Conservation (phyloP, 2,329 filamentous ascomycete genomes). For the Thelonectria rubi region DNA sequence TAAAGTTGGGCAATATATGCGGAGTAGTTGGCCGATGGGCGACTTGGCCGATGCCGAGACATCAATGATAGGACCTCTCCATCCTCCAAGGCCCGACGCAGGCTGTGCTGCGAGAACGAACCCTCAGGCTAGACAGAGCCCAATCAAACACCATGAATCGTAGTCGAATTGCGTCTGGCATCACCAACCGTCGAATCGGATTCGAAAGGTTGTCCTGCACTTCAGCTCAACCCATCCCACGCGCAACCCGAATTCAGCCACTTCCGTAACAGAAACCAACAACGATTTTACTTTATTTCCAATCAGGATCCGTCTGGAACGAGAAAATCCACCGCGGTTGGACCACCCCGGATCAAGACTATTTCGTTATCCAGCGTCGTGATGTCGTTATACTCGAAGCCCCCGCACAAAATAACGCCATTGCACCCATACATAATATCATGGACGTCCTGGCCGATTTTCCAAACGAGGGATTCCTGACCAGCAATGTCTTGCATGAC, state of each 20-base stretch:
- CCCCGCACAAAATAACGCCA: slow-evolving; percentile 15
- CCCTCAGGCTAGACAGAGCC: background rate
- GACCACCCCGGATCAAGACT: background rate
- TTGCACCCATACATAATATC: slow-evolving; percentile 18
- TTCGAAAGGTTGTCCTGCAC: background rate
- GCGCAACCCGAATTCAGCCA: background rate
- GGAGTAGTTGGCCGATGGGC: background rate
- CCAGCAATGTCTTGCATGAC: background rate
- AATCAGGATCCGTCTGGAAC: background rate
- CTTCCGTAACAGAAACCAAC: background rate
- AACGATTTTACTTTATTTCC: background rate
- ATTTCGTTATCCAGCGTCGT: slow-evolving; percentile 12
- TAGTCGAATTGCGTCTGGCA: background rate
- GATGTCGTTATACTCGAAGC: slow-evolving; percentile 14
- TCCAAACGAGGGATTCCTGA: background rate
- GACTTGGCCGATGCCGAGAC: background rate
- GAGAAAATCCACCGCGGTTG: background rate
- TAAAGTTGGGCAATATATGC: background rate
- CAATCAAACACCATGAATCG: background rate
- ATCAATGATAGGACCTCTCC: background rate
- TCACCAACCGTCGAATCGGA: background rate
- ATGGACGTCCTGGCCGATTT: background rate
- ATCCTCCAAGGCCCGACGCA: background rate
- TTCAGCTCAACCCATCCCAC: slow-evolving; percentile 5
- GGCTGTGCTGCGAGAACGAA: background rate